phyloP scores from a whole-genome alignment of 2,329 filamentous ascomycete genomes.

The Claviceps sp. region DNA sequence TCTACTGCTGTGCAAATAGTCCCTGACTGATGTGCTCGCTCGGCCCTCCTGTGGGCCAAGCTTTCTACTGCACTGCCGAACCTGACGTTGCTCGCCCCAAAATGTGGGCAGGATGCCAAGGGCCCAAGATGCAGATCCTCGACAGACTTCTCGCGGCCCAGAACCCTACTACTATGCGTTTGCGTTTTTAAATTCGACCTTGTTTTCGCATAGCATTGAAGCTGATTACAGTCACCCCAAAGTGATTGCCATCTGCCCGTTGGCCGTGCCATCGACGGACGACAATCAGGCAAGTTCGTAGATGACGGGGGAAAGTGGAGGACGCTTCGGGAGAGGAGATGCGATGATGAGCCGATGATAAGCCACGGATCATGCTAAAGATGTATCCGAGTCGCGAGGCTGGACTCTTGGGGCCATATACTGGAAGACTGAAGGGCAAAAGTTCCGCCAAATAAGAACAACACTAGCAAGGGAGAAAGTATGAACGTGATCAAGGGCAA shows the following conservation, averaged over 20 bases:
- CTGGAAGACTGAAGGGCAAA: not conserved
- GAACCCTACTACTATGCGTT: constrained; percentile 73
- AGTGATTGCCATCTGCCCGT: constrained; percentile 22
- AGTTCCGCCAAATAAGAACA: not conserved
- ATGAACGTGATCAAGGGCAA: not conserved
- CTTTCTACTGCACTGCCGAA: constrained; percentile 46
- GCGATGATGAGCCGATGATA: constrained; percentile 50
- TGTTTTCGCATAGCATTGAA: constrained; percentile 40
- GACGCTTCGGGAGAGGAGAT: constrained; percentile 43
- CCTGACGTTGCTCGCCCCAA: constrained; percentile 12
- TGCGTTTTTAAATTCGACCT: constrained; percentile 70
- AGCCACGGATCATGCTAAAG: constrained; percentile 53
- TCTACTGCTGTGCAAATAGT: constrained; percentile 54
- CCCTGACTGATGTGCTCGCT: constrained; percentile 68
- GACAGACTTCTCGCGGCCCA: constrained; percentile 61
- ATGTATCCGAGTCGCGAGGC: constrained; percentile 40
- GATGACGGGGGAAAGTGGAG: constrained; percentile 28
- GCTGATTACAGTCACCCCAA: constrained; percentile 26
- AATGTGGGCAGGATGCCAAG: constrained; percentile 20
- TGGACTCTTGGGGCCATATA: constrained; percentile 15
- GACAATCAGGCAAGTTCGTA: constrained; percentile 21
- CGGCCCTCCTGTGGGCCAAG: constrained; percentile 53
- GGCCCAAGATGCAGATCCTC: constrained; percentile 41
- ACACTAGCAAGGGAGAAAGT: not conserved
- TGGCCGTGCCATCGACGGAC: constrained; percentile 28